A percentile compares a stretch with the other conserved stretches of the same genome.
phyloP scores from a whole-genome alignment of 192 early-diverging fungal genomes.

The Neocallimastix lanati region DNA sequence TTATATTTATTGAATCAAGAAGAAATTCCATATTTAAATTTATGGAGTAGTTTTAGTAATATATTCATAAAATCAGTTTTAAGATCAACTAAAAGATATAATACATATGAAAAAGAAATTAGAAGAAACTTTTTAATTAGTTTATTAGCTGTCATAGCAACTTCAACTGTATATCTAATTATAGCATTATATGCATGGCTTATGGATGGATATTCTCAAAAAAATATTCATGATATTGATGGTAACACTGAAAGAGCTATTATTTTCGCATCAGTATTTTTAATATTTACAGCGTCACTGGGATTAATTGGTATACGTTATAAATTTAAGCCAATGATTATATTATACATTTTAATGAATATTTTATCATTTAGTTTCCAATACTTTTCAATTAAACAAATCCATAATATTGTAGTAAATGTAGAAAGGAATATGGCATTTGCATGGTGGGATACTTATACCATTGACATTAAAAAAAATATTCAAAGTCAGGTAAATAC shows the following conservation, averaged over 20 bases:
- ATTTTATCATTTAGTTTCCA: not conserved
- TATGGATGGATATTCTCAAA: not conserved
- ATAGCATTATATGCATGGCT: not conserved
- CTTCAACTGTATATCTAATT: not conserved
- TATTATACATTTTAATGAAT: not conserved
- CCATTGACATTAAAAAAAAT: not conserved
- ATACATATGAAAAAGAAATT: not conserved
- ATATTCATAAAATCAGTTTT: not conserved
- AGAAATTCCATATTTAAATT: not conserved
- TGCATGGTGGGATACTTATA: not conserved
- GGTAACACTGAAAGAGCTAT: not conserved
- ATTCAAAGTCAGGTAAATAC: not conserved
- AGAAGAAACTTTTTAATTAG: not conserved
- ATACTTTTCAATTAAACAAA: not conserved
- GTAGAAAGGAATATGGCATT: not conserved
- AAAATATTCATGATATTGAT: not conserved
- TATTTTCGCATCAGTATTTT: not conserved
- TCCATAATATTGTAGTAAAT: not conserved
- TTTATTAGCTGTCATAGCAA: not conserved
- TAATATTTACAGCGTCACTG: not conserved
- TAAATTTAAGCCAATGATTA: not conserved
- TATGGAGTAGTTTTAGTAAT: not conserved
- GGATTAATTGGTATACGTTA: not conserved
- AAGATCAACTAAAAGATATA: not conserved
- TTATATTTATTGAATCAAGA: not conserved